These are phyloP conservation scores for Phytopythium cucurbitacearum DNA, from an alignment of 352 stramenopile genomes.

Conservation along the genomic window DNA sequence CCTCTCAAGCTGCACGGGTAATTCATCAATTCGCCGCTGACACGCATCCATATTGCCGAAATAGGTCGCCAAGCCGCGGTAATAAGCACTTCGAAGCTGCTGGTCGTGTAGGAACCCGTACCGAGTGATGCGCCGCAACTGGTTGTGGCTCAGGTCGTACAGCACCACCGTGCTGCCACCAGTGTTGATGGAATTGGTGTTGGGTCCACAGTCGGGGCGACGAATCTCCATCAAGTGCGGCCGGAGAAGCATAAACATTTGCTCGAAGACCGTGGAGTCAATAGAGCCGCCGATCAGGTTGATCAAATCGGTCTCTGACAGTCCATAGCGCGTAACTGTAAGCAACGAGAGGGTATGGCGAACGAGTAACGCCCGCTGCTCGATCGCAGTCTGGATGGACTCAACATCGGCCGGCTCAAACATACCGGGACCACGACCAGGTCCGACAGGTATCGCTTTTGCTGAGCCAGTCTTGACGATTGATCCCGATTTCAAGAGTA, in stretches of 20 bases:
- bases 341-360: conserved; percentile 73
- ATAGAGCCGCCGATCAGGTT: conserved; percentile 54
- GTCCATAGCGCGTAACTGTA: conserved; percentile 57
- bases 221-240: conserved; percentile 75
- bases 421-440: no score
- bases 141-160: conserved; percentile 78
- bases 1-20: conserved; percentile 76
- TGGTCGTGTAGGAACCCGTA: conserved; percentile 73
- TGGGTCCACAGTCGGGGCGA: conserved; percentile 40
- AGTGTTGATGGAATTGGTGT: conserved; percentile 15
- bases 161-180: conserved; percentile 32
- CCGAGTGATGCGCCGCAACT: conserved; percentile 56
- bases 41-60: conserved; percentile 68
- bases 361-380: conserved; percentile 67
- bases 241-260: conserved; percentile 41
- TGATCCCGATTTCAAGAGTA: background rate
- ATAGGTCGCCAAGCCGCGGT: conserved; percentile 66
- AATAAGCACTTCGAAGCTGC: conserved; percentile 62
- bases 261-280: conserved; percentile 27
- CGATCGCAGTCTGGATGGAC: conserved; percentile 38
- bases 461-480: background rate
- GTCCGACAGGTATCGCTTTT: conserved; percentile 1
- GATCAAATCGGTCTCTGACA: conserved; percentile 59
- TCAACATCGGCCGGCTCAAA: conserved; percentile 41
- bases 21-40: conserved; percentile 72